These are phyloP conservation scores for Salvia hispanica DNA, from an alignment of 257 asterid species.

Conservation along the genomic window DNA sequence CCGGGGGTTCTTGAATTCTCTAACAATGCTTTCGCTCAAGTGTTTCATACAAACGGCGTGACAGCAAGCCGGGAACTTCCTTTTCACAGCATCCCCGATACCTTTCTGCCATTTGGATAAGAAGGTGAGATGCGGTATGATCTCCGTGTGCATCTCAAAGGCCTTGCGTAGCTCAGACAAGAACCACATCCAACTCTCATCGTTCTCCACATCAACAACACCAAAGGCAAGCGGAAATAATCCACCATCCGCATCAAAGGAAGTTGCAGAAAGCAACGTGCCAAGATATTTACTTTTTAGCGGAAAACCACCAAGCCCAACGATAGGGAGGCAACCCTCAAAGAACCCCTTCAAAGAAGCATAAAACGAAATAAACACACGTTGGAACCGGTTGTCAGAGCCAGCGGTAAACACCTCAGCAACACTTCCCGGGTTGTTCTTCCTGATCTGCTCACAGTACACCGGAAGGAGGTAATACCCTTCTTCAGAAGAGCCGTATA, in stretches of 20 bases:
- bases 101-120: constrained; percentile 59
- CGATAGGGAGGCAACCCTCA: constrained; percentile 68
- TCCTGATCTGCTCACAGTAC: constrained; percentile 64
- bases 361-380: constrained; percentile 61
- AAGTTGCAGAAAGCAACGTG: constrained; percentile 68
- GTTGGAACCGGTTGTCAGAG: constrained; percentile 65
- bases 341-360: constrained; percentile 65
- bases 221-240: constrained; percentile 72
- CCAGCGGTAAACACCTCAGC: constrained; percentile 70
- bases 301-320: constrained; percentile 62
- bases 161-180: constrained; percentile 63
- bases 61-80: constrained; percentile 48
- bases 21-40: constrained; percentile 65
- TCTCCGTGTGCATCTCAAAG: constrained; percentile 53
- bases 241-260: constrained; percentile 77
- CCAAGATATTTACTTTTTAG: constrained; percentile 74
- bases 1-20: constrained; percentile 69
- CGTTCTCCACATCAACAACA: constrained; percentile 66
- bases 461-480: constrained; percentile 70
- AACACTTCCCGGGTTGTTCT: constrained; percentile 62
- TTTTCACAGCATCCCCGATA: constrained; percentile 59
- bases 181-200: constrained; percentile 84
- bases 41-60: constrained; percentile 68
- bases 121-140: constrained; percentile 54
- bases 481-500: constrained; percentile 81